These are phyloP conservation scores for Discostella stelligeroides DNA, from an alignment of 108 stramenopile species.

Conservation along the genomic window DNA sequence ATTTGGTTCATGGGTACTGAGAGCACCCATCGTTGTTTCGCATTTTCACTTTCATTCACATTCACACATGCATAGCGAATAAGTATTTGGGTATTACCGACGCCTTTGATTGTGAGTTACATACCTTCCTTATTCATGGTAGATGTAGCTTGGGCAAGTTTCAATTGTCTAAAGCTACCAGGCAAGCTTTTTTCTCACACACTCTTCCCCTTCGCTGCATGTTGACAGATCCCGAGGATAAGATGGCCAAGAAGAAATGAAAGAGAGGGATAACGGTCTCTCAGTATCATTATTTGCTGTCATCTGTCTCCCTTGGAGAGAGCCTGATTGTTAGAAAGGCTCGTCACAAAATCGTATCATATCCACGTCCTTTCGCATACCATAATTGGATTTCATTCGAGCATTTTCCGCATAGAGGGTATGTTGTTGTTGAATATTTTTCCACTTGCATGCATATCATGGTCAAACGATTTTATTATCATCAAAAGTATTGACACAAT, in stretches of 20 bases:
- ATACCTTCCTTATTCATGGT: no score
- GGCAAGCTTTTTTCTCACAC: no score
- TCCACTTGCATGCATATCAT: not conserved
- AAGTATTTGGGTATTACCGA: constrained; percentile 66
- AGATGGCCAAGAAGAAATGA: constrained; percentile 8
- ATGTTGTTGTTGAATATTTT: not conserved
- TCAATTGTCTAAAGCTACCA: no score
- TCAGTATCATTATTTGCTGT: no score
- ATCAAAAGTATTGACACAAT: not conserved
- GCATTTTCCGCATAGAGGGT: not conserved
- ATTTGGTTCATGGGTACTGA: not conserved
- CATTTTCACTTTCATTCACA: not conserved
- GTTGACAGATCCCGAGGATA: constrained; percentile 11
- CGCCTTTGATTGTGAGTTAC: constrained; percentile 77
- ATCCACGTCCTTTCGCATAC: not conserved
- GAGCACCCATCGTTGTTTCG: not conserved
- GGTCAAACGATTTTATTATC: not conserved
- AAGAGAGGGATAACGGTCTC: no score
- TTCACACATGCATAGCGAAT: constrained; percentile 26
- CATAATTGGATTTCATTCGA: not conserved
- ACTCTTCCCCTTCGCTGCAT: no score
- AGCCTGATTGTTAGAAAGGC: not conserved
- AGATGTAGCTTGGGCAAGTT: no score
- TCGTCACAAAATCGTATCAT: not conserved
- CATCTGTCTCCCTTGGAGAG: not conserved